Conservation (phyloP, 352 stramenopile species). For the Globisporangium paddicum region DNA sequence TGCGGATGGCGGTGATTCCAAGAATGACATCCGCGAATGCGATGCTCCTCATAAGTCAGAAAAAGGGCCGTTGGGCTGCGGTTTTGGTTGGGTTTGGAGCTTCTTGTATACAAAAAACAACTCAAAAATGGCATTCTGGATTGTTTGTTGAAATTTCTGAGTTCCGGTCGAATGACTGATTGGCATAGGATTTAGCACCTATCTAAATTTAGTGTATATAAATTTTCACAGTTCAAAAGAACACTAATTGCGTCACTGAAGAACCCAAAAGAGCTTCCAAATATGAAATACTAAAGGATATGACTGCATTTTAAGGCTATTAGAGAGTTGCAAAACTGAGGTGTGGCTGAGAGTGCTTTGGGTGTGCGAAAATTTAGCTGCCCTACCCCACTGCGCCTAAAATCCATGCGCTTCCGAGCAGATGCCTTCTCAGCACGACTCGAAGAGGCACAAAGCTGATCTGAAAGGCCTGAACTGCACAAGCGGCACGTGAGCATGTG, state of each 20-base stretch:
- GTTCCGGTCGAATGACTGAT: not conserved
- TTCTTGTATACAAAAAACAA: constrained; percentile 5
- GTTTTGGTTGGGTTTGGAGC: not conserved
- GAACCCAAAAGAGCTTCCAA: no score
- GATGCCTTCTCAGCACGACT: not conserved
- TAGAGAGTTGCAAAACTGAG: no score
- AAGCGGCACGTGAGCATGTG: not conserved
- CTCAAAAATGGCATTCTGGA: not conserved
- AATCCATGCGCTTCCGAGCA: not conserved
- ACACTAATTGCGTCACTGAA: no score
- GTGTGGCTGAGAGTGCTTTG: not conserved
- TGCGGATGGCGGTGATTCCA: not conserved
- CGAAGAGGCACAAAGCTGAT: not conserved
- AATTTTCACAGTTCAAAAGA: not conserved
- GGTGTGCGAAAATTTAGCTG: constrained; percentile 4
- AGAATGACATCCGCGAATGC: not conserved
- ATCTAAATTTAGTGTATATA: not conserved
- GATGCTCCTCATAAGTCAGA: not conserved
- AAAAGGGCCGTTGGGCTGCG: not conserved
- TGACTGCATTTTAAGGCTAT: no score
- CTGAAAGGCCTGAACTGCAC: no score
- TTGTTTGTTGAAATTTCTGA: not conserved
- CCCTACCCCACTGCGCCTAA: constrained; percentile 3
- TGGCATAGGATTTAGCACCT: not conserved
- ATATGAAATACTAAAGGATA: no score